Percentiles rank a stretch among this genome's conserved stretches.
These are phyloP conservation scores for Entomortierella beljakovae DNA, from an alignment of 192 early-diverging fungal species.

Conservation along the genomic window DNA sequence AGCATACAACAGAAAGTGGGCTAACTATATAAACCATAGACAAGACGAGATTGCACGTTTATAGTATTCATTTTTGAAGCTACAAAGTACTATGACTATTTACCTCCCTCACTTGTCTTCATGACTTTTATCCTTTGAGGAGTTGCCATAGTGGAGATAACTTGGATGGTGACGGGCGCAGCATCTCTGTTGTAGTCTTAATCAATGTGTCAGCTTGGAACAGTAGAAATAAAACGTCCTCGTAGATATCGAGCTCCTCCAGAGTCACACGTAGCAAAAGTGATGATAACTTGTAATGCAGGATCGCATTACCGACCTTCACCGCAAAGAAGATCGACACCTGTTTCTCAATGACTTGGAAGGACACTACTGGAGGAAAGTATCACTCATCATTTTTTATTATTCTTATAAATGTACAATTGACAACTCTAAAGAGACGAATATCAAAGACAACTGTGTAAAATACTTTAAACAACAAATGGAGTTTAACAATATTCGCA, in stretches of 20 bases:
- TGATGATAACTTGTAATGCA: constrained; percentile 4
- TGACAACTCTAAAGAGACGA: too few species aligned
- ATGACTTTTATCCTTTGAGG: constrained; percentile 3
- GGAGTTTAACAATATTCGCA: too few species aligned
- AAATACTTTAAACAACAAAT: too few species aligned
- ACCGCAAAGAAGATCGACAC: background rate
- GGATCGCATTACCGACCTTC: constrained; percentile 5
- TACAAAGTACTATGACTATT: too few species aligned
- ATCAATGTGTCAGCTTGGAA: constrained; percentile 11
- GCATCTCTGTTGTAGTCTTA: background rate
- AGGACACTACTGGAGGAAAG: constrained; percentile 7
- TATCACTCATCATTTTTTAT: too few species aligned
- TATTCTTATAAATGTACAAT: too few species aligned
- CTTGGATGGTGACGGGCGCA: background rate
- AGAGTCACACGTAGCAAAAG: background rate
- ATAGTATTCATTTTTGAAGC: too few species aligned
- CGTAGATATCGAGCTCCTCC: background rate
- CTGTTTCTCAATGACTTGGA: background rate
- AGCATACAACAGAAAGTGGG: too few species aligned
- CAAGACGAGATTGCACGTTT: too few species aligned
- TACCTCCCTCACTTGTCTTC: background rate
- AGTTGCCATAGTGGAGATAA: constrained; percentile 9
- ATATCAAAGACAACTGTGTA: too few species aligned
- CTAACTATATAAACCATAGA: too few species aligned
- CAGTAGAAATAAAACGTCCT: constrained; percentile 8